Evolutionary conservation across 257 asterid genomes (phyloP).

Genomic region (Thymus mandschuricus): DNA sequence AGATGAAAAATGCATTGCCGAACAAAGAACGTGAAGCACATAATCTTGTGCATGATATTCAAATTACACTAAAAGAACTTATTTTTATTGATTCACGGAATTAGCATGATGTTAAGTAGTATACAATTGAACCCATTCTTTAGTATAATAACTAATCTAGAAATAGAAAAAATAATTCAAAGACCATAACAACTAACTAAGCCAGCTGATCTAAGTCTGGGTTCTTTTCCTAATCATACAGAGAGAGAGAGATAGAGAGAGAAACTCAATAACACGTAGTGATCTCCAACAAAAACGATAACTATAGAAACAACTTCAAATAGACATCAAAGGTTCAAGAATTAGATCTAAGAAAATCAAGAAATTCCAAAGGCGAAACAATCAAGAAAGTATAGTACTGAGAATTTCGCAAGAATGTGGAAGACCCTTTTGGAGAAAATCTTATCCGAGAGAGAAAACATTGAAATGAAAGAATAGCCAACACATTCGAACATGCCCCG

Average conservation of each 20-base stretch:
- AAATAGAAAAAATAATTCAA: neutral
- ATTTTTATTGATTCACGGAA: constrained; percentile 30
- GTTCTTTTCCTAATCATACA: neutral
- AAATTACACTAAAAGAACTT: constrained; percentile 25
- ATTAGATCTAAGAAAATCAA: constrained; percentile 31
- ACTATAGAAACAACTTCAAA: constrained; percentile 2
- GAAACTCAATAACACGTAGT: neutral
- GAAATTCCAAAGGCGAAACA: neutral
- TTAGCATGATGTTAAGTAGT: constrained; percentile 20
- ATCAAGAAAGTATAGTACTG: constrained; percentile 4
- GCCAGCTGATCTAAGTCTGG: constrained; percentile 13
- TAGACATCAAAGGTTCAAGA: constrained; percentile 21
- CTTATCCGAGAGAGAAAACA: constrained; percentile 17
- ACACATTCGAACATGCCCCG: constrained; percentile 1
- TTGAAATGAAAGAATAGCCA: too few relatives aligned
- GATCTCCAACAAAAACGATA: constrained; percentile 31
- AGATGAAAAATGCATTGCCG: constrained; percentile 7
- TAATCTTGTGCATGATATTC: constrained; percentile 33
- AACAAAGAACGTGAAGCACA: constrained; percentile 26
- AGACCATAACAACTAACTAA: neutral
- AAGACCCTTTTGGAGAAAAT: neutral
- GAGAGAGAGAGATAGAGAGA: neutral
- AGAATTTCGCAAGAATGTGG: neutral
- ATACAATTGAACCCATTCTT: neutral
- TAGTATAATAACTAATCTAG: neutral